Percentiles rank a stretch among this genome's conserved stretches.
phyloP scores from a whole-genome alignment of 1,284 basidiomycete species.

The Xerocomus nothofagi region DNA sequence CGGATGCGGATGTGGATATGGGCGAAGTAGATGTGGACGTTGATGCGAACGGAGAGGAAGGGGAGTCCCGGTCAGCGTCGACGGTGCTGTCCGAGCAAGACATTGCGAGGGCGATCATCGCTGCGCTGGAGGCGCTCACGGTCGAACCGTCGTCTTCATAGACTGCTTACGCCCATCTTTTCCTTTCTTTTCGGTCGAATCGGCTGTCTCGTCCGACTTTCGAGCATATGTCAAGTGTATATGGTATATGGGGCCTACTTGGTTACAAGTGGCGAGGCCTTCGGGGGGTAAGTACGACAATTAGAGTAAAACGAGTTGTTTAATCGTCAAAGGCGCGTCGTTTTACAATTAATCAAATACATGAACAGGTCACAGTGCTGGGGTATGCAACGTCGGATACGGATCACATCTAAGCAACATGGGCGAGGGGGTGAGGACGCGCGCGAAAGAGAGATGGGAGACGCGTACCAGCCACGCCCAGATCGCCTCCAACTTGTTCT shows the following conservation, averaged over 20 bases:
- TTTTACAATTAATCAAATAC: not conserved
- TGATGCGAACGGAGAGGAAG: not conserved
- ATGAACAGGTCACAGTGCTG: no score
- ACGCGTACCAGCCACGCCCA: constrained; percentile 30
- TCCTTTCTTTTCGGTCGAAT: no score
- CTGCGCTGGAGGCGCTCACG: constrained; percentile 22
- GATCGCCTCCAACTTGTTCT: constrained; percentile 26
- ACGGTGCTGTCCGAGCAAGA: constrained; percentile 21
- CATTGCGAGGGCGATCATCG: constrained; percentile 23
- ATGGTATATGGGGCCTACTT: not conserved
- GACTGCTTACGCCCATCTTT: no score
- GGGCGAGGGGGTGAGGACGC: not conserved
- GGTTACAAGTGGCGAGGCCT: not conserved
- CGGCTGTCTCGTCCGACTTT: not conserved
- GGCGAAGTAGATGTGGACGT: not conserved
- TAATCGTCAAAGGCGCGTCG: not conserved
- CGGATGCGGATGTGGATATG: not conserved
- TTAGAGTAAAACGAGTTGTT: not conserved
- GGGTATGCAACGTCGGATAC: not conserved
- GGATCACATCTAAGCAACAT: constrained; percentile 16
- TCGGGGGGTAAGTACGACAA: no score
- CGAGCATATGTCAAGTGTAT: not conserved
- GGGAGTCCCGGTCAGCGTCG: not conserved
- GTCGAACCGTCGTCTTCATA: constrained; percentile 2
- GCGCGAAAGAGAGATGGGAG: not conserved